A percentile compares a stretch with the other conserved stretches of the same genome.
phyloP scores from a whole-genome alignment of 768 basidiomycete species.

The Hygrophoropsis aurantiaca region DNA sequence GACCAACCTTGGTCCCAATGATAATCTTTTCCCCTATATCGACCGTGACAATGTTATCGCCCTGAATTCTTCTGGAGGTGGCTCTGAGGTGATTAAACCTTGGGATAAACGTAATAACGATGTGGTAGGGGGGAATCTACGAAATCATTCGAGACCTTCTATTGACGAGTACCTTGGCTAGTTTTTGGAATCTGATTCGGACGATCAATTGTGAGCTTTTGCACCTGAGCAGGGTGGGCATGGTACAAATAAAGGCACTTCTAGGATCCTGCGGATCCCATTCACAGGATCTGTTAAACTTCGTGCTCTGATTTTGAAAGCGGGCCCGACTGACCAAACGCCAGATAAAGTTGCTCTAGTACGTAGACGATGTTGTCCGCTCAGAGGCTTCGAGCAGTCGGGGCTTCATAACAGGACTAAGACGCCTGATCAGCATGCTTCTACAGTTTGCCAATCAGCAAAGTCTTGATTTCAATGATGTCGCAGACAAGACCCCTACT shows the following conservation, averaged over 20 bases:
- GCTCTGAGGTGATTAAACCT: conserved; percentile 74
- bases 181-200: conserved; percentile 87
- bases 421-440: neutral
- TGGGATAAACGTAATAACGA: conserved; percentile 82
- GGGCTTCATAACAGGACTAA: too few species aligned
- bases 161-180: conserved; percentile 28
- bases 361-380: conserved; percentile 22
- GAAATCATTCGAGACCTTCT: too few species aligned
- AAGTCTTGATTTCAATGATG: conserved; percentile 81
- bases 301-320: conserved; percentile 77
- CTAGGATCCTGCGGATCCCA: conserved; percentile 78
- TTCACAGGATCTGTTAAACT: conserved; percentile 88
- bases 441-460: conserved; percentile 73
- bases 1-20: conserved; percentile 50
- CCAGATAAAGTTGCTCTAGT: conserved; percentile 74
- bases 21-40: conserved; percentile 74
- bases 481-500: conserved; percentile 55
- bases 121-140: conserved; percentile 52
- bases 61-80: conserved; percentile 60
- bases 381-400: neutral
- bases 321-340: conserved; percentile 79
- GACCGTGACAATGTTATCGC: conserved; percentile 80
- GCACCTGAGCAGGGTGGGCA: neutral
- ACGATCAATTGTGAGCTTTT: conserved; percentile 77
- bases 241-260: conserved; percentile 8